Conservation (phyloP, 2,329 filamentous ascomycete genomes). For the Fusarium sublunatum region DNA sequence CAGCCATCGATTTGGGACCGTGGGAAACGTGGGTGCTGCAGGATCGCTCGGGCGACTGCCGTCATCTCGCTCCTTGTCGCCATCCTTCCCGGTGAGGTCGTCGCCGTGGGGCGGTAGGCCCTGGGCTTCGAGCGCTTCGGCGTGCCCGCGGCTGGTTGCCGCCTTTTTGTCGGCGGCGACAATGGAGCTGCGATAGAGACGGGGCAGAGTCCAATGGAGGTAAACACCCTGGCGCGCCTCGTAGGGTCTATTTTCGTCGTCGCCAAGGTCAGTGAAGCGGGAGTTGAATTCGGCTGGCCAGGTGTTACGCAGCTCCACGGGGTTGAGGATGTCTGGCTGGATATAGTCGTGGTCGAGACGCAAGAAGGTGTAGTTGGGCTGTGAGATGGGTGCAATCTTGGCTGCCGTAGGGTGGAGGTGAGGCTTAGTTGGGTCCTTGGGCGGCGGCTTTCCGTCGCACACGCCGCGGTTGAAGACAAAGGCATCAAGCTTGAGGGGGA, state of each 20-base stretch:
- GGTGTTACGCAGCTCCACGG: neutral
- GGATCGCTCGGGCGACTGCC: too few relatives aligned
- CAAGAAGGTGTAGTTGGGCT: conserved; percentile 4
- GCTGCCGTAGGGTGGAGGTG: neutral
- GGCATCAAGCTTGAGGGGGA: neutral
- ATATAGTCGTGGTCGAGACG: neutral
- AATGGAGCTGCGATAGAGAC: neutral
- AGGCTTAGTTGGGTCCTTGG: too few relatives aligned
- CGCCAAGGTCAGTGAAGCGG: neutral
- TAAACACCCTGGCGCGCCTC: neutral
- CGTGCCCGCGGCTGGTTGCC: too few relatives aligned
- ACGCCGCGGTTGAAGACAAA: neutral
- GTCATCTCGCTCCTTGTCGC: too few relatives aligned
- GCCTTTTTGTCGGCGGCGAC: neutral
- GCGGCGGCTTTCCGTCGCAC: neutral
- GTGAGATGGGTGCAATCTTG: conserved; percentile 1
- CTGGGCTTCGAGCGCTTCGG: too few relatives aligned
- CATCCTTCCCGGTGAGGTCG: too few relatives aligned
- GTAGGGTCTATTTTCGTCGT: neutral
- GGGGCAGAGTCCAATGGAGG: conserved; percentile 1
- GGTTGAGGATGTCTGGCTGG: conserved; percentile 3
- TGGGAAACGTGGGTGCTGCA: conserved; percentile 21
- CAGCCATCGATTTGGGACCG: conserved; percentile 53
- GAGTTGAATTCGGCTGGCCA: neutral
- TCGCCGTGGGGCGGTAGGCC: too few relatives aligned